Percentiles rank a stretch among this genome's conserved stretches.
Evolutionary conservation across 495 filamentous ascomycete species (phyloP).

Genomic region (Penicillium parvum): DNA sequence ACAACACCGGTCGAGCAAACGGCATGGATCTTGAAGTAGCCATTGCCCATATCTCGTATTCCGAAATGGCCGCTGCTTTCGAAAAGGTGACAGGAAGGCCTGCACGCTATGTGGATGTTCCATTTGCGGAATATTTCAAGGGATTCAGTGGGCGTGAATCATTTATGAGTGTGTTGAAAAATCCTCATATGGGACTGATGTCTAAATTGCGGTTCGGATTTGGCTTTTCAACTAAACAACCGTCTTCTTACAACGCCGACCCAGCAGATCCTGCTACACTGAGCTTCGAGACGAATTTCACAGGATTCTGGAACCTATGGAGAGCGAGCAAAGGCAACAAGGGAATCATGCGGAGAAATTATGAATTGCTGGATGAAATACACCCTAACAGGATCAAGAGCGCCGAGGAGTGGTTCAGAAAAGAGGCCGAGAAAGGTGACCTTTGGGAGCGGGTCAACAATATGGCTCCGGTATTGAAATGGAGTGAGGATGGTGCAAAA

Average conservation of each 20-base stretch:
- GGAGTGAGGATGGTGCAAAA: no score
- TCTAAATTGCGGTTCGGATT: no score
- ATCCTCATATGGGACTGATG: no score
- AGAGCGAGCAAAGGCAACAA: constrained; percentile 9
- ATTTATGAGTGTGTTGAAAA: no score
- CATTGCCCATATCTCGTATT: constrained; percentile 42
- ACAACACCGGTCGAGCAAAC: constrained; percentile 42
- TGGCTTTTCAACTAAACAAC: no score
- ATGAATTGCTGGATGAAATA: constrained; percentile 48
- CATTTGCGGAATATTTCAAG: not conserved
- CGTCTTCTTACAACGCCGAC: constrained; percentile 42
- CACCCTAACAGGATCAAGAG: constrained; percentile 39
- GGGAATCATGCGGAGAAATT: constrained; percentile 42
- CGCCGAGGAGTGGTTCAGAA: constrained; percentile 27
- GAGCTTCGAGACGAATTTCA: constrained; percentile 47
- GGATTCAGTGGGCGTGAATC: not conserved
- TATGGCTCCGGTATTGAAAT: no score
- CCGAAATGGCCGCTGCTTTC: constrained; percentile 48
- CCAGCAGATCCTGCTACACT: constrained; percentile 38
- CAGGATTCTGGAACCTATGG: constrained; percentile 48
- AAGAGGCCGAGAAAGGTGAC: no score
- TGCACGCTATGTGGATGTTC: not conserved
- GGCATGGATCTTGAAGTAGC: constrained; percentile 50
- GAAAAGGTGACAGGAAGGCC: constrained; percentile 44
- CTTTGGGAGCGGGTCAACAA: no score